Percentiles rank a stretch among this genome's conserved stretches.
Conservation (phyloP, 306 rosid species). For the Herpetospermum pedunculosum region DNA sequence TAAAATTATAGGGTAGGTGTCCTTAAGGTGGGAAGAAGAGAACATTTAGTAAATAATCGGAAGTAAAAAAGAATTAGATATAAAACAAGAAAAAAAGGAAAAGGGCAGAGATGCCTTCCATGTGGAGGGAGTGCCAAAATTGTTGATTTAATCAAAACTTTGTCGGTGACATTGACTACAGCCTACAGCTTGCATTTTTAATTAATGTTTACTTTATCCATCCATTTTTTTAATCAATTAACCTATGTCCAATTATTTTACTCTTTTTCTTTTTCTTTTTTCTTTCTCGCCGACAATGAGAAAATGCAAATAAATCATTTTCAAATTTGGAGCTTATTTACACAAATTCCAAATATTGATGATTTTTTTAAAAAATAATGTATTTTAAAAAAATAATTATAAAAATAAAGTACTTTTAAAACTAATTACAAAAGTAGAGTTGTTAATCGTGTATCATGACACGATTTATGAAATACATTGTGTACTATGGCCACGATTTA, state of each 20-base stretch:
- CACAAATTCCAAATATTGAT: neutral
- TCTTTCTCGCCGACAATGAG: neutral
- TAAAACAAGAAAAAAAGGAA: neutral
- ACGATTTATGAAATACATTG: too few relatives aligned
- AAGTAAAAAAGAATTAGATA: neutral
- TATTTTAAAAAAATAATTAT: too few relatives aligned
- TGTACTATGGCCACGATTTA: too few relatives aligned
- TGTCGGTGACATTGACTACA: slow-evolving; percentile 1
- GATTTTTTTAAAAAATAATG: too few relatives aligned
- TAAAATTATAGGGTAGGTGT: neutral
- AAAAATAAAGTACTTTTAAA: too few relatives aligned
- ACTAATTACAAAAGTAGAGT: too few relatives aligned
- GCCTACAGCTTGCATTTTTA: neutral
- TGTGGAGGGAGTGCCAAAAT: neutral
- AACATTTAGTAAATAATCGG: neutral
- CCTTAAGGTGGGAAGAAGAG: neutral
- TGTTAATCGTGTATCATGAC: too few relatives aligned
- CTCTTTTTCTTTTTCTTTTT: neutral
- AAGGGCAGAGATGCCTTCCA: neutral
- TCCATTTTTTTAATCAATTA: neutral
- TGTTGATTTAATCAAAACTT: slow-evolving; percentile 1
- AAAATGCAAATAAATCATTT: neutral
- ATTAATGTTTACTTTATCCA: neutral
- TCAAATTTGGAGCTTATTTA: neutral
- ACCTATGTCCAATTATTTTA: neutral